Conservation (phyloP, 495 filamentous ascomycete genomes). For the Parathielavia hyrcaniae region DNA sequence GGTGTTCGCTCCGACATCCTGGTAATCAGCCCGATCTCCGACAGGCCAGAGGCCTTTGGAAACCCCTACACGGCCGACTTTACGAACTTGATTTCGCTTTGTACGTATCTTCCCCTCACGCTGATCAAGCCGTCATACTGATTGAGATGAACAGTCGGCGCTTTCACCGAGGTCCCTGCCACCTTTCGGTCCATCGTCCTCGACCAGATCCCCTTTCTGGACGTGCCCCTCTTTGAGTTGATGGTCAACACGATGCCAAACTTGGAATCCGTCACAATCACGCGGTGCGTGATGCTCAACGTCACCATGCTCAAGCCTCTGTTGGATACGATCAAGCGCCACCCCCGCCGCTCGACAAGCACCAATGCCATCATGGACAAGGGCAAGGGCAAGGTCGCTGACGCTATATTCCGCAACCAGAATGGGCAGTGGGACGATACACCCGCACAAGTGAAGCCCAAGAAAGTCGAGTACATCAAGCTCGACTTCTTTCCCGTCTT, state of each 20-base stretch:
- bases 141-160: not conserved
- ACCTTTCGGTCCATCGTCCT: conserved; percentile 22
- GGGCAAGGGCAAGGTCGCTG: too few relatives aligned
- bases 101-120: not conserved
- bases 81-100: conserved; percentile 6
- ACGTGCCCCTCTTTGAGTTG: conserved; percentile 14
- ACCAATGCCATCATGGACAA: not conserved
- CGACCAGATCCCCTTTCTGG: conserved; percentile 23
- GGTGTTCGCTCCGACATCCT: conserved; percentile 15
- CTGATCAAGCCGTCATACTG: not conserved
- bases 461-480: conserved; percentile 4
- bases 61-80: conserved; percentile 17
- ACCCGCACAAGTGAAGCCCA: not conserved
- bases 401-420: not conserved
- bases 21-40: conserved; percentile 11
- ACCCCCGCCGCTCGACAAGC: conserved; percentile 1
- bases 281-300: conserved; percentile 24
- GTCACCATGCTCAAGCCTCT: conserved; percentile 22
- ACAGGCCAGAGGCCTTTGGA: not conserved
- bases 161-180: not conserved
- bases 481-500: conserved; percentile 26
- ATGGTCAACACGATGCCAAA: conserved; percentile 26
- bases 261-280: conserved; percentile 21
- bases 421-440: not conserved
- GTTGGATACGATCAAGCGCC: conserved; percentile 11